phyloP scores from a whole-genome alignment of 2,329 filamentous ascomycete genomes.

The Colletotrichum sp. region DNA sequence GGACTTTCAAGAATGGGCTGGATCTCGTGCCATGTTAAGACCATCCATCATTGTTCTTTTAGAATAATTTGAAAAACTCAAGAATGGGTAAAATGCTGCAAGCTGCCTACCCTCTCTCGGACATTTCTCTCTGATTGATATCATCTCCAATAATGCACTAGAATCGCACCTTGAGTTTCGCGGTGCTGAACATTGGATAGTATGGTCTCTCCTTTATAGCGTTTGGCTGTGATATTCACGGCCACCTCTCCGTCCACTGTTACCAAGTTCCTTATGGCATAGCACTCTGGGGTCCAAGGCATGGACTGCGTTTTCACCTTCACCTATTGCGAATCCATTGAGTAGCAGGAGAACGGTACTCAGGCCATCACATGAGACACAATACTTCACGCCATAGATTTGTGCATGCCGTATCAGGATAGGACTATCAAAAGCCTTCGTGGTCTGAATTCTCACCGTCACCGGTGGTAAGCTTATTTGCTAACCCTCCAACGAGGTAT shows the following conservation, averaged over 20 bases:
- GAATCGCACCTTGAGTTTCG: background rate
- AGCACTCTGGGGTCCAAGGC: background rate
- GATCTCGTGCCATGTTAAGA: background rate
- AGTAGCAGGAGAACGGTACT: background rate
- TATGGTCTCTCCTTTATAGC: no score
- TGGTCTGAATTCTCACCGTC: background rate
- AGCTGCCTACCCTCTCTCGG: fast-evolving
- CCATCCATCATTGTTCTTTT: background rate
- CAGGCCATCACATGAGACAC: background rate
- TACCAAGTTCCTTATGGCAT: background rate
- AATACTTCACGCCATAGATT: background rate
- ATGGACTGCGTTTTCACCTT: background rate
- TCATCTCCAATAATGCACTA: background rate
- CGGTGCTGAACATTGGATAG: background rate
- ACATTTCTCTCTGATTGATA: background rate
- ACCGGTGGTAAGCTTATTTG: background rate
- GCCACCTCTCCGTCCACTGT: background rate
- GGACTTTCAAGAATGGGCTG: no score
- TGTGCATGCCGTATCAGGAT: background rate
- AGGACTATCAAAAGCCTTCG: background rate
- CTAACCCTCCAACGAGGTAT: background rate
- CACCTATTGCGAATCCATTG: background rate
- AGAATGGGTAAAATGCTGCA: background rate
- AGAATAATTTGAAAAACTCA: background rate
- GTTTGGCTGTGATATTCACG: no score